A percentile compares a stretch with the other conserved stretches of the same genome.
Evolutionary conservation across 306 rosid species (phyloP).

Genomic region (Acmispon strigosus): DNA sequence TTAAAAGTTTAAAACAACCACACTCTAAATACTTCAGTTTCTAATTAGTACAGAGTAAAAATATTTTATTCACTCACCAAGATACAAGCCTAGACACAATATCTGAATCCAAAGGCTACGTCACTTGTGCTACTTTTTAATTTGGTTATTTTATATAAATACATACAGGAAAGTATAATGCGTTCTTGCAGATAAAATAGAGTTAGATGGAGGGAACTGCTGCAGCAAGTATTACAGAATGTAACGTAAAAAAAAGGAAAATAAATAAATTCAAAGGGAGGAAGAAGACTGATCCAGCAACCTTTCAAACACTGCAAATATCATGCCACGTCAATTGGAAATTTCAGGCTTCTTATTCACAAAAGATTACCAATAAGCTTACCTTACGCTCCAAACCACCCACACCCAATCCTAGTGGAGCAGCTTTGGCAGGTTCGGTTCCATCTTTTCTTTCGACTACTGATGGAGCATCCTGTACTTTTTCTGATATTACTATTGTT

Average conservation of each 20-base stretch:
- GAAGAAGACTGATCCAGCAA: background rate
- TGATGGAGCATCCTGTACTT: slow-evolving; percentile 29
- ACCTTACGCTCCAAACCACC: slow-evolving; percentile 82
- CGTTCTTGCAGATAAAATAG: background rate
- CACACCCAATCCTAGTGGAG: slow-evolving; percentile 85
- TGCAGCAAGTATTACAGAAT: background rate
- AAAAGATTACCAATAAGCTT: slow-evolving; percentile 19
- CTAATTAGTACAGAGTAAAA: background rate
- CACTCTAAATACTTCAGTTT: background rate
- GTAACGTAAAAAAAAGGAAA: background rate
- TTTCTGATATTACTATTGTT: slow-evolving; percentile 29
- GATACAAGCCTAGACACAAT: background rate
- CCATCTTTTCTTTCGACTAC: slow-evolving; percentile 33
- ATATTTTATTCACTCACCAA: background rate
- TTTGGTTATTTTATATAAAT: background rate
- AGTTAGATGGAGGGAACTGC: background rate
- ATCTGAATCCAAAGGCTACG: background rate
- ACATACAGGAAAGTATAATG: background rate
- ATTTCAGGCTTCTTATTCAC: background rate
- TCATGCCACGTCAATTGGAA: background rate
- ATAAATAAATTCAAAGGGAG: slow-evolving; percentile 1
- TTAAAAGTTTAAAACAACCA: too few relatives aligned
- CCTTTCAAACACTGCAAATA: background rate
- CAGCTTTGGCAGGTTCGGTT: slow-evolving; percentile 47
- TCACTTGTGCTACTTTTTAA: background rate